A percentile compares a stretch with the other conserved stretches of the same genome.
These are phyloP conservation scores for Cnidoscolus chayamansa DNA, from an alignment of 441 rosid species.

Conservation along the genomic window DNA sequence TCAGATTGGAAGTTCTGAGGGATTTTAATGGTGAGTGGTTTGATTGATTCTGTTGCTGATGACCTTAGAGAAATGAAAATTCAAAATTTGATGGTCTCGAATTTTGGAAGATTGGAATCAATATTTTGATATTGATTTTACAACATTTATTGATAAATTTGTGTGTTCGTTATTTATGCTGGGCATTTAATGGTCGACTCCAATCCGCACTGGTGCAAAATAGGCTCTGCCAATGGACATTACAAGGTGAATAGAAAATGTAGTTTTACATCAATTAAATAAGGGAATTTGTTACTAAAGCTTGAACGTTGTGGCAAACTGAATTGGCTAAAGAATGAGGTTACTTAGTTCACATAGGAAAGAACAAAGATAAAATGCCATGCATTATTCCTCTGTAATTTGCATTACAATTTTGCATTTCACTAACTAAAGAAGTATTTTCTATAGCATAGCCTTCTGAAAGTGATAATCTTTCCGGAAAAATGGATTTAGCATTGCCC, in stretches of 20 bases:
- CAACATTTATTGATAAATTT: not conserved
- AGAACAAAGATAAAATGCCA: too few species aligned
- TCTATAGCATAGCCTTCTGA: too few species aligned
- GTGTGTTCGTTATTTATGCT: not conserved
- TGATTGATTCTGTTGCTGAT: not conserved
- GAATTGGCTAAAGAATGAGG: too few species aligned
- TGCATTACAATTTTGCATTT: too few species aligned
- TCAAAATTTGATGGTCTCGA: not conserved
- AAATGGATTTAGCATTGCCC: too few species aligned
- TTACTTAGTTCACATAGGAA: too few species aligned
- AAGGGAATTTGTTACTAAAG: too few species aligned
- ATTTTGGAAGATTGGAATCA: not conserved
- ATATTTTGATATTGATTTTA: not conserved
- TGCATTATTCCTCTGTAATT: too few species aligned
- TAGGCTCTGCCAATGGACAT: not conserved
- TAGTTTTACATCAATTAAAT: not conserved
- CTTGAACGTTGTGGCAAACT: too few species aligned
- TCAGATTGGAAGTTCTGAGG: not conserved
- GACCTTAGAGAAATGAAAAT: not conserved
- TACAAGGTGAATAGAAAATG: not conserved
- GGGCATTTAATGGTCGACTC: not conserved
- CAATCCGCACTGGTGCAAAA: not conserved
- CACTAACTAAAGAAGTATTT: too few species aligned
- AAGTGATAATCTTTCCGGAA: too few species aligned
- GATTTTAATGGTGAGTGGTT: not conserved